Base-by-base conservation (phyloP, 306 rosid genomes). In the Castanea sativa region DNA sequence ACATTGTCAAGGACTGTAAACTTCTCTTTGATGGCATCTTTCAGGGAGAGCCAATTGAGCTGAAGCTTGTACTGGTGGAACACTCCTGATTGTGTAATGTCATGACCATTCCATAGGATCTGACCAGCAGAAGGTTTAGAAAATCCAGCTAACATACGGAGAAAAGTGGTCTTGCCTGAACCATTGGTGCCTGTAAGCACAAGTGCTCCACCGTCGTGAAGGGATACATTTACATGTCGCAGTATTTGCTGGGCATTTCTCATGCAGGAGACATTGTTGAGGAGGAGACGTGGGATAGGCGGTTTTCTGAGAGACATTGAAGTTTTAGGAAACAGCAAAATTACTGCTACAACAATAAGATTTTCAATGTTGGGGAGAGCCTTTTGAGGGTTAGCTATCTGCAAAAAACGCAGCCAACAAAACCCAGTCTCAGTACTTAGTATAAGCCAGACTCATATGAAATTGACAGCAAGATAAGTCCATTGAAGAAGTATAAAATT, bases 11-110 rank as follows among this genome's bases (percentile, higher is more conserved):
- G 69, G 71, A 92, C 94, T 0, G 92, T 86, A 19, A 83, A 81
- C 75, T 61, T 89, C 4, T 83, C 92, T 43, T 81, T 80, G 30
- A 92, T 84, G 14, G 96, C 96, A 71, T 94, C 93, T 79, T 89
- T 90, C 33, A 94, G 89, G 57, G 96, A 88, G 60, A 94, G 92
- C 97, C 98, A 94, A 79, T 94, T 92, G 75, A 94, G 90, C 86
- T 92, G 96, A 74, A 90, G 96, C 88, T 90, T 94, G 82, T 92
- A 94, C 83, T 94, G 98, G 51, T 94, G 98, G 76, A 88, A 89
- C 43, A 94, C 79, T 70, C 90, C 89, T 3, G 98, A 92, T 35
- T 89, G 71, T 77, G 88, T 86, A 68, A 90, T 86, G 81, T 94
- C 82, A 55, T 94, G 97, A 12, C 97, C 97, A 49, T 94, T 92